Evolutionary conservation across 495 filamentous ascomycete species (phyloP), one percentile per base, ranked within the genome.

Genomic region (Staphylotrichum tortipilum): DNA sequence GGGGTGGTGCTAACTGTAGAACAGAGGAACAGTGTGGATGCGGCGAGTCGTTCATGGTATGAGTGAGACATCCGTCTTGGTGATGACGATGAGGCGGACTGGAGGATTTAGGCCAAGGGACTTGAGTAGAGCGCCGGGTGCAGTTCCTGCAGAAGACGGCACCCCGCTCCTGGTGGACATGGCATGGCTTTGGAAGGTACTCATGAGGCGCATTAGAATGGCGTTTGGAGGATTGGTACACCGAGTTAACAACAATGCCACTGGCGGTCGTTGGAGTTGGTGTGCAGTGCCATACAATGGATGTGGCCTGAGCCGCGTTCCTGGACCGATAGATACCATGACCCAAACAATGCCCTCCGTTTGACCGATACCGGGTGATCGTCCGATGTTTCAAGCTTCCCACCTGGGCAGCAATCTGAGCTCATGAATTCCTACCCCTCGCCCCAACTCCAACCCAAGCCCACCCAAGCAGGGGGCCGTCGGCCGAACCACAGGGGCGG

Each of bases 21-120:
- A 50, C 65, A 97, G 91, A 94, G 82, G 91, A 94, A 62, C 78
- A 92, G 77, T 98, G 92, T 63, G 92, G 92, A 9, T 98, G 92
- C 61, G 92, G 92, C 41, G 92, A 97, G 71, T 94, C 88, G 10
- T 98, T 98, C 63, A 95, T 92, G 81, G 87, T 96, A 44, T 78
- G 61, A 66, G 22, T 18, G 35, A 18, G 23, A 10, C 6, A 28
- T 5, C 26, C 26, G 29, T 9, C 18, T 23, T 15, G 31, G 14
- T 1, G 52, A 17, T 36, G 21, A 19, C 33, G 34, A 44, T 43
- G 42, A n/a, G n/a, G 19, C 31, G 4, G n/a, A 21, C 2, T 19
- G 15, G 31, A 19, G n/a, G 31, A 17, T 12, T 36, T 19, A 3
- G 3, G 22, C 8, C 23, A 35, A 28, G 9, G 6, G 26, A 5